A percentile compares a stretch with the other conserved stretches of the same genome.
phyloP scores from a whole-genome alignment of 768 basidiomycete genomes.

The Leccinellum rugosiceps region DNA sequence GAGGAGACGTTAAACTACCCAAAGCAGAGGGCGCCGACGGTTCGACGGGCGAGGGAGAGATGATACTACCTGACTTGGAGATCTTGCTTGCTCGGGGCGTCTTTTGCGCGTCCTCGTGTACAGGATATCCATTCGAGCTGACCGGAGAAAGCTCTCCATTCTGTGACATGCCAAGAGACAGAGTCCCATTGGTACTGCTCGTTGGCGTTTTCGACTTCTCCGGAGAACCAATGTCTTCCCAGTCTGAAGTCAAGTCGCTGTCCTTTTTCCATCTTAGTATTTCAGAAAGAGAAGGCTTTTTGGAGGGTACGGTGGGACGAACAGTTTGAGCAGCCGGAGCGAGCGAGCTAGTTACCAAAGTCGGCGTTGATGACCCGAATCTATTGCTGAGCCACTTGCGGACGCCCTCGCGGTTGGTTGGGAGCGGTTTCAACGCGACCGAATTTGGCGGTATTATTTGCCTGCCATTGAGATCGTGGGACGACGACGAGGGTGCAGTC shows the following conservation, averaged over 20 bases:
- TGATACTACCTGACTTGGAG: conserved; percentile 24
- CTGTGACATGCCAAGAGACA: conserved; percentile 23
- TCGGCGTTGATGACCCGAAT: conserved; percentile 44
- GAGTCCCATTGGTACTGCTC: conserved; percentile 39
- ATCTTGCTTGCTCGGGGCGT: conserved; percentile 36
- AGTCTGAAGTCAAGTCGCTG: conserved; percentile 53
- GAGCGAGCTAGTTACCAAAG: conserved; percentile 36
- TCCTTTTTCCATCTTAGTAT: conserved; percentile 56
- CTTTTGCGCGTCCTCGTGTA: conserved; percentile 32
- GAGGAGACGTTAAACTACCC: conserved; percentile 36
- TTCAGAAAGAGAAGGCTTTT: conserved; percentile 69
- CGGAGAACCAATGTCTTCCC: conserved; percentile 56
- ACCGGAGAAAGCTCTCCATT: conserved; percentile 30
- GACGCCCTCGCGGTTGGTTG: conserved; percentile 74
- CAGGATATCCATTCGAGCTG: conserved; percentile 26
- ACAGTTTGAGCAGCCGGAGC: conserved; percentile 32
- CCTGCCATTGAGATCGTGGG: conserved; percentile 45
- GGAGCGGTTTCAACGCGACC: conserved; percentile 47
- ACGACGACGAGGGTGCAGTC: conserved; percentile 43
- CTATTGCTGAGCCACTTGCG: conserved; percentile 74
- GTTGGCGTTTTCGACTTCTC: conserved; percentile 49
- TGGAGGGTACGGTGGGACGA: conserved; percentile 41
- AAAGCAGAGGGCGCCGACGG: conserved; percentile 16
- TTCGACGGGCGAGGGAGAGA: conserved; percentile 22
- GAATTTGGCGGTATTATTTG: conserved; percentile 33